A percentile compares a stretch with the other conserved stretches of the same genome.
These are phyloP conservation scores for Verticillium isaacii DNA, from an alignment of 2,329 filamentous ascomycete species.

Conservation along the genomic window DNA sequence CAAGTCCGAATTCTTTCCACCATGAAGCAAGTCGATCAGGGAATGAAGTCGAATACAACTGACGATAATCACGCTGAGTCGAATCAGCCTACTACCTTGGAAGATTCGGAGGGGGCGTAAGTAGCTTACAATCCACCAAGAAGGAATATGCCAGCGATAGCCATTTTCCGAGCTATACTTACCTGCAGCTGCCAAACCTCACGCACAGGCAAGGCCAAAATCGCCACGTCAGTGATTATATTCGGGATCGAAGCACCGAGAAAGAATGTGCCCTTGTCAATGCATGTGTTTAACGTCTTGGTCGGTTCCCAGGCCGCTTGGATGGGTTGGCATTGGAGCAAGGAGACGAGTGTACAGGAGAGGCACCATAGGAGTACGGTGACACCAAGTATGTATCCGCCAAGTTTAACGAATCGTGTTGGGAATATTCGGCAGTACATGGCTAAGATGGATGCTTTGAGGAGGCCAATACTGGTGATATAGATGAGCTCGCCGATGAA, in stretches of 20 bases:
- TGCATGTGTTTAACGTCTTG: slow-evolving; percentile 28
- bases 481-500: slow-evolving; percentile 7
- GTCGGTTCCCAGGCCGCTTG: slow-evolving; percentile 25
- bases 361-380: slow-evolving; percentile 10
- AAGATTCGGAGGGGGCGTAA: slow-evolving; percentile 17
- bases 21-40: slow-evolving; percentile 4
- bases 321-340: slow-evolving; percentile 36
- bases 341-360: slow-evolving; percentile 18
- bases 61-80: too few relatives aligned
- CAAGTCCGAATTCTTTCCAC: slow-evolving; percentile 13
- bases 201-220: slow-evolving; percentile 18
- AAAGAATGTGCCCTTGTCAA: slow-evolving; percentile 31
- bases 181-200: slow-evolving; percentile 23
- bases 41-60: slow-evolving; percentile 14
- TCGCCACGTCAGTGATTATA: slow-evolving; percentile 31
- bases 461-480: slow-evolving; percentile 8
- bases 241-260: slow-evolving; percentile 39
- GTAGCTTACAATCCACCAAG: slow-evolving; percentile 26
- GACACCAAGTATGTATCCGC: slow-evolving; percentile 6
- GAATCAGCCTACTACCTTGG: slow-evolving; percentile 14
- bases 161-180: slow-evolving; percentile 15
- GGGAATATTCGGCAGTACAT: slow-evolving; percentile 13
- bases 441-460: slow-evolving; percentile 11
- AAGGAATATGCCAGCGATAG: slow-evolving; percentile 22
- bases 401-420: slow-evolving; percentile 4